phyloP scores from a whole-genome alignment of 2,329 filamentous ascomycete species.

The Ascomycota sp. region DNA sequence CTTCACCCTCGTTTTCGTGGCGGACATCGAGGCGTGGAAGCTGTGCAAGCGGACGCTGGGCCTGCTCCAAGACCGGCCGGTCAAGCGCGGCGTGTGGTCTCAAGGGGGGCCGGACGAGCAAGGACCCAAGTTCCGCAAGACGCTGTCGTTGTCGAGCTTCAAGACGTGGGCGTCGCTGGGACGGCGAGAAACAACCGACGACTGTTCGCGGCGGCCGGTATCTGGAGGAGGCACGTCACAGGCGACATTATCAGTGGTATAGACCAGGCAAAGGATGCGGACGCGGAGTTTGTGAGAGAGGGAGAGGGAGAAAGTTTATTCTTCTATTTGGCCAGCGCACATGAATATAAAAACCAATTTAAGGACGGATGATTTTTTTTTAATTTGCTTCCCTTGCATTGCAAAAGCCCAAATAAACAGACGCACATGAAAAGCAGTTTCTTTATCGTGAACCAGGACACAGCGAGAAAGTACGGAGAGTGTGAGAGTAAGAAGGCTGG shows the following conservation, averaged over 20 bases:
- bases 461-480: background rate
- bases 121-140: slow-evolving; percentile 23
- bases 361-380: no score
- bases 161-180: slow-evolving; percentile 23
- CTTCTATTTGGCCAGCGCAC: no score
- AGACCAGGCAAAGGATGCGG: no score
- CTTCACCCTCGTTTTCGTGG: slow-evolving; percentile 42
- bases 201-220: slow-evolving; percentile 8
- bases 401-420: no score
- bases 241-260: background rate
- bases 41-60: slow-evolving; percentile 37
- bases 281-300: no score
- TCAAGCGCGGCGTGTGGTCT: slow-evolving; percentile 27
- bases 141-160: slow-evolving; percentile 31
- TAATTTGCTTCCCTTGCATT: no score
- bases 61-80: slow-evolving; percentile 29
- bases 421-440: background rate
- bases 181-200: slow-evolving; percentile 20
- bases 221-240: slow-evolving; percentile 5
- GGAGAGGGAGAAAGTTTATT: no score
- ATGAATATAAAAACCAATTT: no score
- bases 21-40: slow-evolving; percentile 54
- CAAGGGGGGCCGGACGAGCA: slow-evolving; percentile 29
- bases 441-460: background rate
- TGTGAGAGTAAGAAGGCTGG: no score